phyloP scores from a whole-genome alignment of 2,329 filamentous ascomycete genomes.

The Nemania serpens region DNA sequence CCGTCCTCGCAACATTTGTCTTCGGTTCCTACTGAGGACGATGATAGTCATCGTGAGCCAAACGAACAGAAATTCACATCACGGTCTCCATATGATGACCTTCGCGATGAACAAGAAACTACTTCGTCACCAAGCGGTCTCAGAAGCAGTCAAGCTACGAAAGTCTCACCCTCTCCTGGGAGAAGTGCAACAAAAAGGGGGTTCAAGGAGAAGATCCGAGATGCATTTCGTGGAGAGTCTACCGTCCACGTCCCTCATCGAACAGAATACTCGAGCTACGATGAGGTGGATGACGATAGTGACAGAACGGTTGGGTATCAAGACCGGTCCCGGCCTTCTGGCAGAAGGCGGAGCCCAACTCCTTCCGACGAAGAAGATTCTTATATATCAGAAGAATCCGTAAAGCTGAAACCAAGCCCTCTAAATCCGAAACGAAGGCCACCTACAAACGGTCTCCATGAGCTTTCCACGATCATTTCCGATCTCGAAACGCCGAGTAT shows the following conservation, averaged over 20 bases:
- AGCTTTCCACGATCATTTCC: slow-evolving; percentile 62
- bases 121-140: slow-evolving; percentile 48
- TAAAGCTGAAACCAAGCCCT: slow-evolving; percentile 26
- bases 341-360: slow-evolving; percentile 40
- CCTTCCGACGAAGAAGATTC: slow-evolving; percentile 43
- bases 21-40: slow-evolving; percentile 23
- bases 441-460: slow-evolving; percentile 59
- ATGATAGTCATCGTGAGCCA: slow-evolving; percentile 20
- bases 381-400: slow-evolving; percentile 40
- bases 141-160: slow-evolving; percentile 61
- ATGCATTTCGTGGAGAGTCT: slow-evolving; percentile 67
- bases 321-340: slow-evolving; percentile 41
- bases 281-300: slow-evolving; percentile 44
- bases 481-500: slow-evolving; percentile 52
- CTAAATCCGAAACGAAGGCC: slow-evolving; percentile 44
- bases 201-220: slow-evolving; percentile 62
- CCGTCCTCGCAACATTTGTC: slow-evolving; percentile 33
- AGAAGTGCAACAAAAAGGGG: slow-evolving; percentile 55
- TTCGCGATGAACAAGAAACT: slow-evolving; percentile 40
- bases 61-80: slow-evolving; percentile 20
- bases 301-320: slow-evolving; percentile 37
- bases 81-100: slow-evolving; percentile 27
- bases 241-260: slow-evolving; percentile 51
- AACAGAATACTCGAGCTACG: slow-evolving; percentile 54
- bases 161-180: slow-evolving; percentile 53